Evolutionary conservation across 257 asterid genomes (phyloP).

Genomic region (Ehretia macrophylla): DNA sequence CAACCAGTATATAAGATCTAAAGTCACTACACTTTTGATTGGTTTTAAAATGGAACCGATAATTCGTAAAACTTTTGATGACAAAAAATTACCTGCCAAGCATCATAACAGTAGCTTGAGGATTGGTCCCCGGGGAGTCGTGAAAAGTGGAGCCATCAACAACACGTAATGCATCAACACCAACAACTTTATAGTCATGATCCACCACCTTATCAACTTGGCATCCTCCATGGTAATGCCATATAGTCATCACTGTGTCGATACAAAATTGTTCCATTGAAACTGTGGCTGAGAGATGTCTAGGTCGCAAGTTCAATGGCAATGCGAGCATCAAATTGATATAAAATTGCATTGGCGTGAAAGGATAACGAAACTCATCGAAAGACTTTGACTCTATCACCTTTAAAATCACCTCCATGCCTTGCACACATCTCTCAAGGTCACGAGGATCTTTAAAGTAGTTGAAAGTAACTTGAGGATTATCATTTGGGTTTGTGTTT

Average conservation of each 20-base stretch:
- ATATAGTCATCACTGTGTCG: slow-evolving; percentile 69
- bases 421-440: slow-evolving; percentile 56
- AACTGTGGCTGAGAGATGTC: slow-evolving; percentile 29
- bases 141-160: slow-evolving; percentile 69
- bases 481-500: slow-evolving; percentile 50
- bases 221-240: slow-evolving; percentile 97
- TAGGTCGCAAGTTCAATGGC: slow-evolving; percentile 41
- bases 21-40: too few species aligned
- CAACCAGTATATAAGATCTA: too few species aligned
- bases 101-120: slow-evolving; percentile 93
- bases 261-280: slow-evolving; percentile 56
- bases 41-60: too few species aligned
- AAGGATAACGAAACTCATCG: slow-evolving; percentile 39
- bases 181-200: slow-evolving; percentile 44
- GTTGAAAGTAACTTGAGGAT: slow-evolving; percentile 71
- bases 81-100: slow-evolving; percentile 57
- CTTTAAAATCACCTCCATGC: slow-evolving; percentile 39
- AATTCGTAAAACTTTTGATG: too few species aligned
- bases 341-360: slow-evolving; percentile 30
- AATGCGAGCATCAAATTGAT: slow-evolving; percentile 30
- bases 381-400: slow-evolving; percentile 44
- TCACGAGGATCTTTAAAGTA: slow-evolving; percentile 68
- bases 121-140: slow-evolving; percentile 73
- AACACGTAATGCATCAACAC: slow-evolving; percentile 65
- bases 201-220: slow-evolving; percentile 64